Evolutionary conservation across 1,284 basidiomycete genomes (phyloP).

Genomic region (Ceratobasidium papillatum): DNA sequence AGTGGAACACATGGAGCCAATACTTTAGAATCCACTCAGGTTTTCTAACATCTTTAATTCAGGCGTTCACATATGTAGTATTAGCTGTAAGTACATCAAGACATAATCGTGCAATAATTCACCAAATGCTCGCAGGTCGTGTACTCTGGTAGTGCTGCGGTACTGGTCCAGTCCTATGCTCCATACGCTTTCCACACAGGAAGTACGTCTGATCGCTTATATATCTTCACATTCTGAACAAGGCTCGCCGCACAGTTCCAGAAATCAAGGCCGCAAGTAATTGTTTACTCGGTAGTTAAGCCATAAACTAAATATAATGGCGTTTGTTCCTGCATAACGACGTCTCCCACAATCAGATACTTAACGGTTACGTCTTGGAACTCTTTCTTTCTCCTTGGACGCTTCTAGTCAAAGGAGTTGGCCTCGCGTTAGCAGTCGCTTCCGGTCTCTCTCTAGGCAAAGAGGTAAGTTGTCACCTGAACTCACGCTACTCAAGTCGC

Average conservation of each 20-base stretch:
- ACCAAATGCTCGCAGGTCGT: constrained; percentile 56
- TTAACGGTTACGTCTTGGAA: constrained; percentile 76
- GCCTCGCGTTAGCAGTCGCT: constrained; percentile 78
- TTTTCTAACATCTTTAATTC: constrained; percentile 67
- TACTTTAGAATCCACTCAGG: constrained; percentile 63
- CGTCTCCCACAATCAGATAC: constrained; percentile 58
- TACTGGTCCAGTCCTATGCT: constrained; percentile 71
- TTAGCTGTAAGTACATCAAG: constrained; percentile 61
- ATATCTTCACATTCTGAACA: background rate
- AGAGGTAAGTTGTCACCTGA: constrained; percentile 56
- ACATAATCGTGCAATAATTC: background rate
- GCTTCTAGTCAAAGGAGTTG: constrained; percentile 77
- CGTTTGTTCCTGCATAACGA: background rate
- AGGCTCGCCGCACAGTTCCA: constrained; percentile 59
- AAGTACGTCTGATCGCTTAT: constrained; percentile 60
- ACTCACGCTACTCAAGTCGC: background rate
- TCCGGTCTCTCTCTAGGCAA: constrained; percentile 81
- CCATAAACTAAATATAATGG: background rate
- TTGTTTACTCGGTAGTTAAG: constrained; percentile 45
- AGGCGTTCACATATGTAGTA: constrained; percentile 68
- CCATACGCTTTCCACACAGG: constrained; percentile 82
- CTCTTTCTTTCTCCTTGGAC: constrained; percentile 77
- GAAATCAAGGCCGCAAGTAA: constrained; percentile 74
- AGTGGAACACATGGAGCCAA: constrained; percentile 76
- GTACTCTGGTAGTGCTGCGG: constrained; percentile 70